Base-by-base conservation (phyloP, 2,329 filamentous ascomycete genomes). In the Davidsoniella virescens region DNA sequence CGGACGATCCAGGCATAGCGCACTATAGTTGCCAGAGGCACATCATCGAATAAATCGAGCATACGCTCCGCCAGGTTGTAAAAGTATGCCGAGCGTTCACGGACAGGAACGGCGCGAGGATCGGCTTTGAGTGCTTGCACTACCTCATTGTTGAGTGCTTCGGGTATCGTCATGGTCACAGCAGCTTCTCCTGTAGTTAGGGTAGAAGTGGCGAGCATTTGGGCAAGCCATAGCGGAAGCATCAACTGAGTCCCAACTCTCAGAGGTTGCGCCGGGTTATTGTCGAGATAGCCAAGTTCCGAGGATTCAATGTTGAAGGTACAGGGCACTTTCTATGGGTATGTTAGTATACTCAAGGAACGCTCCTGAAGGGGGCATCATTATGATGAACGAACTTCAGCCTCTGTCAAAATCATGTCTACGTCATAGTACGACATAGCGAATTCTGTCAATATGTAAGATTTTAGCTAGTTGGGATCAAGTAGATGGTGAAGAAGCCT, bases 271-370 rank as follows among this genome's bases (percentile, higher is more conserved):
- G 65, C 62, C 20, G 84, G 75, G 60, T 86, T 90, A 60, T 87
- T 87, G 66, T 94, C 87, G 53, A 98, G 74, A 63, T 94, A 87
- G 57, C 88, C 88, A 43, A 96, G 76, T 51, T 84, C 80, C 17
- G 87, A 83, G 29, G 94, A 81, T 53, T 90, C 84, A 60, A 95
- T 76, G 61, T 94, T 84, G 67, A 96, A 95, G 47, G 84, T 93
- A 69, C 88, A 94, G 39, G 92, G 90, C 29, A 95, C 78, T 84
- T 95, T 96, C 80, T 94, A 58, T 23, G 16, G 41, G 14, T 40
- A 36, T 47, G 56, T 56, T 36, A 54, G 49, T 46, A 46, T 9
- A 16, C 9, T 37, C 18, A 4, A 8, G n/a, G 7, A 20, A 14
- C 20, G 20, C 20, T 23, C 20, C 20, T 23, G 3, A 8, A 12